phyloP scores from a whole-genome alignment of 805 yeast genomes.

The Candida chilensis region DNA sequence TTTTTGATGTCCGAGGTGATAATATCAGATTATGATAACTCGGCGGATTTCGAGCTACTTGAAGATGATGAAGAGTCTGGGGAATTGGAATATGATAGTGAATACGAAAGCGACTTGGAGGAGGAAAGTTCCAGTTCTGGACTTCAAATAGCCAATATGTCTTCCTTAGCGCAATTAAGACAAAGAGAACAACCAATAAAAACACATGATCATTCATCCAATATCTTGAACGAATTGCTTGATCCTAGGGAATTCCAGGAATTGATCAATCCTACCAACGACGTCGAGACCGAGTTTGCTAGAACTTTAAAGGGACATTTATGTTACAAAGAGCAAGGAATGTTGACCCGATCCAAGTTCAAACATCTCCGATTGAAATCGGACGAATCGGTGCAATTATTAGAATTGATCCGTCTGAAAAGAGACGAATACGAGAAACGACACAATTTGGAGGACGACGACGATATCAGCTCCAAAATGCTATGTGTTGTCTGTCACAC shows the following conservation, averaged over 20 bases:
- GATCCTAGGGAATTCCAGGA: slow-evolving; percentile 15
- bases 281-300: slow-evolving; percentile 1
- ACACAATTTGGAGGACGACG: slow-evolving; percentile 11
- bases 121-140: too few relatives aligned
- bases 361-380: slow-evolving; percentile 1
- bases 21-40: slow-evolving; percentile 26
- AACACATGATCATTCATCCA: slow-evolving; percentile 1
- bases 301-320: slow-evolving; percentile 15
- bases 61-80: not conserved
- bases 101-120: slow-evolving; percentile 1
- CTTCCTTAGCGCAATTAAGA: too few relatives aligned
- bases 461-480: slow-evolving; percentile 20
- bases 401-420: slow-evolving; percentile 11
- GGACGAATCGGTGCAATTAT: slow-evolving; percentile 10
- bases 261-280: slow-evolving; percentile 8
- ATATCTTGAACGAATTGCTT: slow-evolving; percentile 11
- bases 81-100: slow-evolving; percentile 3
- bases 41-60: slow-evolving; percentile 15
- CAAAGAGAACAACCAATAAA: slow-evolving; percentile 3
- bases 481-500: slow-evolving; percentile 78
- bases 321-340: slow-evolving; percentile 7
- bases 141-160: too few relatives aligned
- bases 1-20: slow-evolving; percentile 13
- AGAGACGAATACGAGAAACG: slow-evolving; percentile 4
- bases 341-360: slow-evolving; percentile 24